A percentile compares a stretch with the other conserved stretches of the same genome.
Conservation (phyloP, 352 stramenopile genomes). For the Phytophthora lateralis region DNA sequence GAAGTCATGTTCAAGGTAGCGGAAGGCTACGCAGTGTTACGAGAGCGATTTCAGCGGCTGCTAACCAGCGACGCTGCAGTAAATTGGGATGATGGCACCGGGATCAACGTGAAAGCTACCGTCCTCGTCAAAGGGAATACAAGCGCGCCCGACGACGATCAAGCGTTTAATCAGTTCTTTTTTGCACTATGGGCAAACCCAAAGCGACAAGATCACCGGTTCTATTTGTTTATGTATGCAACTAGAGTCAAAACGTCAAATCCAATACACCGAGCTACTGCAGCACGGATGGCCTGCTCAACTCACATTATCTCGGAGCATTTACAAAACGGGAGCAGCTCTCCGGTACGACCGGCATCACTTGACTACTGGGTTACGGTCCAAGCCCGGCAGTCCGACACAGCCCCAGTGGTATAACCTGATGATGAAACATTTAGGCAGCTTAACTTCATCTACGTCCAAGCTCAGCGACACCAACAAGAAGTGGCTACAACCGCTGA, state of each 20-base stretch:
- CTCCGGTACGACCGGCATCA: neutral
- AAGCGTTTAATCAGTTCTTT: neutral
- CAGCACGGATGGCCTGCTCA: neutral
- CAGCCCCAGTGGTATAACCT: neutral
- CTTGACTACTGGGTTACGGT: neutral
- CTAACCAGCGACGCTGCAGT: neutral
- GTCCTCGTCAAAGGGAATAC: neutral
- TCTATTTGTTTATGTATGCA: conserved; percentile 1
- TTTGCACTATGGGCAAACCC: neutral
- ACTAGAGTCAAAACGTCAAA: neutral
- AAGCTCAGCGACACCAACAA: neutral
- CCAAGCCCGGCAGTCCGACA: neutral
- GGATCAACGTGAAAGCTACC: neutral
- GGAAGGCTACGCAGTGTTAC: neutral
- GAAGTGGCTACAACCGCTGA: neutral
- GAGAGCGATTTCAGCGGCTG: neutral
- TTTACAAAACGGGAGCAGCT: neutral
- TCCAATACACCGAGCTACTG: neutral
- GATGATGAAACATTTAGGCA: conserved; percentile 4
- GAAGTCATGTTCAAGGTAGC: neutral
- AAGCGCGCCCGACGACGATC: neutral
- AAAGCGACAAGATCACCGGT: neutral
- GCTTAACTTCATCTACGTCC: neutral
- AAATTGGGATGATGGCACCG: neutral
- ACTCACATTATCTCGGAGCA: neutral